Base-by-base conservation (phyloP, 1,284 basidiomycete genomes). In the Fomitopsis palustris region DNA sequence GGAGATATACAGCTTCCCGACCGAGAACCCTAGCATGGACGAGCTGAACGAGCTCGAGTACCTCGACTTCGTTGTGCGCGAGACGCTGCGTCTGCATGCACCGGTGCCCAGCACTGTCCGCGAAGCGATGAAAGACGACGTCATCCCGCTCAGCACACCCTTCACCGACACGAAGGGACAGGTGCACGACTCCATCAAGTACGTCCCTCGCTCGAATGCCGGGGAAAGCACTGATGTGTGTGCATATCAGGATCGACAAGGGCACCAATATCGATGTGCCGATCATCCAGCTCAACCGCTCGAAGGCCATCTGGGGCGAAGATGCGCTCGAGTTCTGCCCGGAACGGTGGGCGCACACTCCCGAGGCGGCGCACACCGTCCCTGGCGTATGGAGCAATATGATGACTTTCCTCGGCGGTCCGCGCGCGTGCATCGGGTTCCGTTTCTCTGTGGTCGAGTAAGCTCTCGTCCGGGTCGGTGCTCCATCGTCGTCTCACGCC, bases 11-110 rank as follows among this genome's bases (percentile, higher is more conserved):
- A 68, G 73, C 0, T 65, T 86, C 4, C 38, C 61, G 3, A 70
- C 68, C 1, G 71, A 73, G 4, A 45, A 47, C 25, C 52, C 57
- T 1, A 45, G 19, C 16, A 58, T 58, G 57, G 57, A 58, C 23
- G 29, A 67, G 53, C 75, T 88, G 21, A 79, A 81, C 58, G 71
- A 76, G 1, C 74, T 88, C 10, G 78, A 80, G 1, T 87, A 87
- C 64, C 83, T 88, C 16, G 87, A 88, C 62, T 74, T 75, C n/a
- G 85, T 93, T 16, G 77, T 91, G 3, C 81, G 86, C 33, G 93
- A 95, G 72, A 78, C 80, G 0, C 74, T 95, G 35, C 81, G 92
- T 16, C 64, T 92, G 9, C 77, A 87, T 64, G 65, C 85, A 0
- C 90, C 91, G 2, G 86, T 90, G 0, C 74, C 84, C 0, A 69